A percentile compares a stretch with the other conserved stretches of the same genome.
phyloP scores from a whole-genome alignment of 2,329 filamentous ascomycete species.

The Penicillium carneum region DNA sequence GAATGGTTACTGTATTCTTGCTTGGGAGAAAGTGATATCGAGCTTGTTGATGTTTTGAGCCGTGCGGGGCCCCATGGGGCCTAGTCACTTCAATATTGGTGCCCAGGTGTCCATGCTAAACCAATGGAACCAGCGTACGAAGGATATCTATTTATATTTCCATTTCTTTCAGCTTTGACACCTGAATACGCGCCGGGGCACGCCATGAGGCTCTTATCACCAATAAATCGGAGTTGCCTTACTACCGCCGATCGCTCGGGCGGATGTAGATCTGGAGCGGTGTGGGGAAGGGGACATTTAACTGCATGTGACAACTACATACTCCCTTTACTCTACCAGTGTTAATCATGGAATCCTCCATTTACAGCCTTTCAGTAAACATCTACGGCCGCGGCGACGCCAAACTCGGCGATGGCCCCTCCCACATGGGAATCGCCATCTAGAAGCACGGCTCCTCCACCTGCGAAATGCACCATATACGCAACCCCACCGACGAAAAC shows the following conservation, averaged over 20 bases:
- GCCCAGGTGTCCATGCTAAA: no score
- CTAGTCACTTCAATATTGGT: not conserved
- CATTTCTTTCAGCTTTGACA: not conserved
- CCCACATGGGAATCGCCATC: conserved; percentile 1
- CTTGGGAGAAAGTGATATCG: not conserved
- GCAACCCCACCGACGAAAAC: conserved; percentile 4
- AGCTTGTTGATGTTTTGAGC: not conserved
- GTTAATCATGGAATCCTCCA: not conserved
- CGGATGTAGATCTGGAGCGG: not conserved
- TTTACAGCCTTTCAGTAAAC: not conserved
- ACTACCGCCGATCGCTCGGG: not conserved
- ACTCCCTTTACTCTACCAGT: not conserved
- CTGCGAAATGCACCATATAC: conserved; percentile 6
- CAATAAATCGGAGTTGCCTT: not conserved
- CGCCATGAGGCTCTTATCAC: not conserved
- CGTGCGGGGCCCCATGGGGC: not conserved
- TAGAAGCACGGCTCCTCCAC: not conserved
- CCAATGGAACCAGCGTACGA: no score
- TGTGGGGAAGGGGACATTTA: no score
- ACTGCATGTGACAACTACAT: no score
- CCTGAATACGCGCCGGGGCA: not conserved
- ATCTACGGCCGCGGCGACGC: not conserved
- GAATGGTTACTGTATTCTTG: not conserved
- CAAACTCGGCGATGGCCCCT: not conserved
- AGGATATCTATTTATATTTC: not conserved